Percentiles rank a stretch among this genome's conserved stretches.
phyloP scores from a whole-genome alignment of 306 rosid genomes.

The Pachyrhizus erosus region DNA sequence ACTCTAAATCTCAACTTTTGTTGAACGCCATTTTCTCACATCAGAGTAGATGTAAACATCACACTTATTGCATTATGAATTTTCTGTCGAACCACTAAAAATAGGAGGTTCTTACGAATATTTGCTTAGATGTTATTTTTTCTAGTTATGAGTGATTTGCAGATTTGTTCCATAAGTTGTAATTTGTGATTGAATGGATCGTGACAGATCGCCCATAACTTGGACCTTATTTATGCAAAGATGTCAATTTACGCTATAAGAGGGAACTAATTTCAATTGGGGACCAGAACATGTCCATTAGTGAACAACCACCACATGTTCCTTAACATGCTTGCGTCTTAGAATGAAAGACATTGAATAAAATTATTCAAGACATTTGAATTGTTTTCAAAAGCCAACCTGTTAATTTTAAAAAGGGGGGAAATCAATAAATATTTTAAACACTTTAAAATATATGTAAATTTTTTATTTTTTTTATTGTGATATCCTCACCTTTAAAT shows the following conservation, averaged over 20 bases:
- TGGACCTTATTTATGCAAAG: not conserved
- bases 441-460: too few species aligned
- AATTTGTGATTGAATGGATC: not conserved
- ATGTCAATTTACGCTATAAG: not conserved
- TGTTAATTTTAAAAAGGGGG: not conserved
- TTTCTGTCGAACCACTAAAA: not conserved
- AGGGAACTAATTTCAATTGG: not conserved
- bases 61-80: not conserved
- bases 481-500: too few species aligned
- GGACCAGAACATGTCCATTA: not conserved
- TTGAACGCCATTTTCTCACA: too few species aligned
- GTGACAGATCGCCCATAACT: not conserved
- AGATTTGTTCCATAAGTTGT: not conserved
- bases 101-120: not conserved
- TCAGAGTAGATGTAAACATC: too few species aligned
- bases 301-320: not conserved
- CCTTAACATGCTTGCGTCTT: not conserved
- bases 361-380: not conserved
- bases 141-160: not conserved
- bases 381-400: not conserved
- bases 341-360: not conserved
- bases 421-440: too few species aligned
- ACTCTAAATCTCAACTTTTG: too few species aligned
- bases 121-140: not conserved
- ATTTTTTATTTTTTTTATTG: too few species aligned